phyloP scores from a whole-genome alignment of 371 early-diverging fungal genomes.

The Synchytrium microbalum region DNA sequence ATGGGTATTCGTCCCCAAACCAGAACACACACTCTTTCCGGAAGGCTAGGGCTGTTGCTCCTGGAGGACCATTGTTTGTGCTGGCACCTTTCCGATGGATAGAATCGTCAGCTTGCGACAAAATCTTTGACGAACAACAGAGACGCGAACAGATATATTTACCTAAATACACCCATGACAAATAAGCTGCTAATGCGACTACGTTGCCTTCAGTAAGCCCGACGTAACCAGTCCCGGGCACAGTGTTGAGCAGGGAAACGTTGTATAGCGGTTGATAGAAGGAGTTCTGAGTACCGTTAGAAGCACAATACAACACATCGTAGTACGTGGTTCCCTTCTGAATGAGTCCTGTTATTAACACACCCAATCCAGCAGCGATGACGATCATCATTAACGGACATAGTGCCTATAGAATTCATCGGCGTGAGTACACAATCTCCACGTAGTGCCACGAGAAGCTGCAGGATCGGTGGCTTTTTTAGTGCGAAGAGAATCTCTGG shows the following conservation, averaged over 20 bases:
- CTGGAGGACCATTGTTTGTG: no score
- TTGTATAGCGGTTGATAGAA: neutral
- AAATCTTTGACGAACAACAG: no score
- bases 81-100: no score
- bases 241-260: neutral
- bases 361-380: conserved; percentile 28
- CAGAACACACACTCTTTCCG: conserved; percentile 38
- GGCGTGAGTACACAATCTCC: no score
- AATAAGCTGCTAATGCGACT: neutral
- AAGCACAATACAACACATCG: conserved; percentile 11
- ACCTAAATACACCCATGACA: no score
- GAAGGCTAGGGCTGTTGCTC: no score
- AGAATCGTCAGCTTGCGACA: no score
- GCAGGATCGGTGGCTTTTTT: no score
- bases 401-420: no score
- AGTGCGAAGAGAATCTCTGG: no score
- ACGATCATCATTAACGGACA: conserved; percentile 38
- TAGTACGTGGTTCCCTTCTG: conserved; percentile 10
- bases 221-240: neutral
- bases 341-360: conserved; percentile 19
- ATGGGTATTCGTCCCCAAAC: conserved; percentile 44
- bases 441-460: no score
- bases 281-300: neutral
- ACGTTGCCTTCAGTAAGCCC: neutral
- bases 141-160: no score